A percentile compares a stretch with the other conserved stretches of the same genome.
These are phyloP conservation scores for Podospora anserina DNA, from an alignment of 495 filamentous ascomycete genomes.

Conservation along the genomic window DNA sequence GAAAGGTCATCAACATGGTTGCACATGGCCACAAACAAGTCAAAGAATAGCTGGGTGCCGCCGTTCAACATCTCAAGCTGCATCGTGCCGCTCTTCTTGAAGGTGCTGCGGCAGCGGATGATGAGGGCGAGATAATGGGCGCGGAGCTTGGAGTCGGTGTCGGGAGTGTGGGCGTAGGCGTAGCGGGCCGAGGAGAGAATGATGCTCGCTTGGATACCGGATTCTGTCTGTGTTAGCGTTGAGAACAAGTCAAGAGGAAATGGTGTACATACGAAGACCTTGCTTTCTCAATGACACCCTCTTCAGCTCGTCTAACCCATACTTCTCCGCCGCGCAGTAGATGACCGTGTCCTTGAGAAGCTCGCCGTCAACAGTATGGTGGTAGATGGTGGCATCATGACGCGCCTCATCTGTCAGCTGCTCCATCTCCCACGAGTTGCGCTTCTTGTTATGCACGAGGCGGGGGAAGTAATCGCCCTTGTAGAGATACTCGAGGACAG, in stretches of 20 bases:
- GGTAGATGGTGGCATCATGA: slow-evolving; percentile 66
- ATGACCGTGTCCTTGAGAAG: slow-evolving; percentile 86
- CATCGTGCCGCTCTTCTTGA: slow-evolving; percentile 95
- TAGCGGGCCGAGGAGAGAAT: slow-evolving; percentile 81
- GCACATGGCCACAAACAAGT: slow-evolving; percentile 87
- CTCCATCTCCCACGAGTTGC: slow-evolving; percentile 70
- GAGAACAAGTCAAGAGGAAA: not conserved
- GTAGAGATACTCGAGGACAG: slow-evolving; percentile 87
- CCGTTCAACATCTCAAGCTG: slow-evolving; percentile 89
- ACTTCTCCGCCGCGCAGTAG: slow-evolving; percentile 83
- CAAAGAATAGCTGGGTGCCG: slow-evolving; percentile 79
- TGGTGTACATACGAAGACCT: slow-evolving; percentile 55
- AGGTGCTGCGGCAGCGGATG: slow-evolving; percentile 76
- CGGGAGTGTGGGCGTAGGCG: slow-evolving; percentile 84
- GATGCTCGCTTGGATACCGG: slow-evolving; percentile 76
- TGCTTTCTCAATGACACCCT: slow-evolving; percentile 81
- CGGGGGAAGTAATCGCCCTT: slow-evolving; percentile 87
- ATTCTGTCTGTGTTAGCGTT: slow-evolving; percentile 43
- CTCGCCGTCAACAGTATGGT: slow-evolving; percentile 58
- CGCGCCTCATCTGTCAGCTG: slow-evolving; percentile 45
- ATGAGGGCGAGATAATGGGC: slow-evolving; percentile 92
- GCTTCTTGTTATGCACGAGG: slow-evolving; percentile 64
- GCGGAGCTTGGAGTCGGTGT: slow-evolving; percentile 80
- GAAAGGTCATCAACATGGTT: slow-evolving; percentile 75
- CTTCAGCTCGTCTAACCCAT: slow-evolving; percentile 77